Evolutionary conservation across 352 stramenopile species (phyloP).

Genomic region (Sclerospora graminicola): DNA sequence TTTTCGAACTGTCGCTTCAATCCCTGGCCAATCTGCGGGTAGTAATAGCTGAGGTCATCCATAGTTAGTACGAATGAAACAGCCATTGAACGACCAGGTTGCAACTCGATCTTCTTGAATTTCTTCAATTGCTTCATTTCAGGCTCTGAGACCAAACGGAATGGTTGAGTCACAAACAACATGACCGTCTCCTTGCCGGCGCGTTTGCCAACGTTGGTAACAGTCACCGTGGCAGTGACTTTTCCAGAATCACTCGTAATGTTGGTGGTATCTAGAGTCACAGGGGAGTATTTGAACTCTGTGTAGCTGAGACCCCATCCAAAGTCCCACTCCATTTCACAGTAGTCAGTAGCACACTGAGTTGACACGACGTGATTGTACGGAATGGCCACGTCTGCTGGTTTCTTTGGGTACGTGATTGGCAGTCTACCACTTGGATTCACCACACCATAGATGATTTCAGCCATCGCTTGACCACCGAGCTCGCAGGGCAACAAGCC

Average conservation of each 20-base stretch:
- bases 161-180: conserved; percentile 61
- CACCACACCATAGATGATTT: conserved; percentile 67
- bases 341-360: conserved; percentile 36
- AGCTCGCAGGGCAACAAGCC: conserved; percentile 60
- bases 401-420: conserved; percentile 72
- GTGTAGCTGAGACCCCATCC: conserved; percentile 57
- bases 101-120: conserved; percentile 63
- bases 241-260: conserved; percentile 18
- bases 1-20: conserved; percentile 50
- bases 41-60: conserved; percentile 45
- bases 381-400: conserved; percentile 43
- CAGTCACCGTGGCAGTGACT: conserved; percentile 29
- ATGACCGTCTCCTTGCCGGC: conserved; percentile 65
- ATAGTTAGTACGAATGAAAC: conserved; percentile 29
- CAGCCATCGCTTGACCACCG: conserved; percentile 69
- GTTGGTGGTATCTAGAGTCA: conserved; percentile 29
- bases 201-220: conserved; percentile 48
- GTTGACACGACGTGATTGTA: conserved; percentile 57
- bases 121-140: conserved; percentile 75
- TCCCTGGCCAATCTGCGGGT: conserved; percentile 45
- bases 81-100: conserved; percentile 20
- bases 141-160: conserved; percentile 41
- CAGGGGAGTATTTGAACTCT: conserved; percentile 35
- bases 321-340: conserved; percentile 50
- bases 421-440: conserved; percentile 73